phyloP scores from a whole-genome alignment of 805 yeast genomes.

The Lipomyces spencermartinsiae region DNA sequence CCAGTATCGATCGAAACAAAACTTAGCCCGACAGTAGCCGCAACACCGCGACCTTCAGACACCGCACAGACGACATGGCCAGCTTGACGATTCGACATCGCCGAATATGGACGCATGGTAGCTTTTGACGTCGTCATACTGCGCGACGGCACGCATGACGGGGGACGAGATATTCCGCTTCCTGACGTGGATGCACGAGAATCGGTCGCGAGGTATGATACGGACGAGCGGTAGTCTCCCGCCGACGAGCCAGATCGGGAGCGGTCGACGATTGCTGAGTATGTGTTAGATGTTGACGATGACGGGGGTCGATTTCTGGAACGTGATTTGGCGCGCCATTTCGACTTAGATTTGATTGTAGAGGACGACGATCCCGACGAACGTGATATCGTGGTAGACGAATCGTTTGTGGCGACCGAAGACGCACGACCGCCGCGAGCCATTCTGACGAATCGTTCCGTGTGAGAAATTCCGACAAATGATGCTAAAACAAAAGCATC shows the following conservation, averaged over 20 bases:
- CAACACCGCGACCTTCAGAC: slow-evolving; percentile 39
- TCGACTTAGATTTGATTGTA: background rate
- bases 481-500: background rate
- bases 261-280: background rate
- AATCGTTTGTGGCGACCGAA: background rate
- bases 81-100: slow-evolving; percentile 17
- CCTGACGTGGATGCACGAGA: background rate
- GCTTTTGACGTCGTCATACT: slow-evolving; percentile 4
- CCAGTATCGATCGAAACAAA: slow-evolving; percentile 51
- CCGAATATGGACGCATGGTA: slow-evolving; percentile 21
- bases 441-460: background rate
- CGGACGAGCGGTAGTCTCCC: background rate
- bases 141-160: slow-evolving; percentile 12
- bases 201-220: background rate
- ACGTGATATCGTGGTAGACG: background rate
- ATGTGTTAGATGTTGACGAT: background rate
- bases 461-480: background rate
- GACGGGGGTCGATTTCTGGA: background rate
- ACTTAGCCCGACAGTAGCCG: slow-evolving; percentile 51
- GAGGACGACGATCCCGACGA: background rate
- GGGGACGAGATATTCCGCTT: slow-evolving; percentile 2
- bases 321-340: background rate
- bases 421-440: background rate
- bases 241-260: background rate
- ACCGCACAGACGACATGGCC: slow-evolving; percentile 39